Base-by-base conservation (phyloP, 139 green algal genomes). In the Ostreobium quekettii region DNA sequence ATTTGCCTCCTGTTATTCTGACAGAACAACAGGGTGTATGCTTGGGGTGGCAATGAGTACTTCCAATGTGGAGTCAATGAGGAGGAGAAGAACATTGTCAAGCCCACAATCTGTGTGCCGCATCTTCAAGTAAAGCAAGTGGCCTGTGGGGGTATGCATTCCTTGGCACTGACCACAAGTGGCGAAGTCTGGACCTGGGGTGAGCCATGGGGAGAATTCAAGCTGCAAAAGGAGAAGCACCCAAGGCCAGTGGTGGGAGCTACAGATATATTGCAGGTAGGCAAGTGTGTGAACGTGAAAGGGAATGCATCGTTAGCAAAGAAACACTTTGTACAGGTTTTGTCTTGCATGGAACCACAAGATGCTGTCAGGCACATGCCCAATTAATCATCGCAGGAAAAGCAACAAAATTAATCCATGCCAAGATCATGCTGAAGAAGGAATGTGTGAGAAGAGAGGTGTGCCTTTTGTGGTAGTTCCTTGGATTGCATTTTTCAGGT, bases 11-110 rank as follows among this genome's bases (percentile, higher is more conserved):
- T n/a, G n/a, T n/a, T n/a, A n/a, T n/a, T n/a, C n/a, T n/a, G n/a
- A n/a, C n/a, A n/a, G n/a, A n/a, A n/a, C n/a, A 26, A 26, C 19
- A 62, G 19, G 19, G 53, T 81, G 6, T 88, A 76, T 70, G 76
- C 82, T 1, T 91, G 86, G 82, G 88, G 89, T 5, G 91, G 91
- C 47, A 96, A 97, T 71, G 91, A 97, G 77, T 97, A 97, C 68
- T 72, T 78, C 36, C 91, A 97, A 80, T 59, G 71, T 80, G 66
- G 42, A 7, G 35, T 74, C 19, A 65, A 80, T 4, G 30, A 65
- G 15, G 72, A 62, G 3, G 49, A 74, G 47, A 63, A 80, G 0
- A 85, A 96, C 71, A 69, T 95, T 1, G 36, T 79, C 29, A 37
- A 63, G 5, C 86, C 87, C 2, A 59, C 69, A 32, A 77, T 67